Evolutionary conservation across 345 rosid genomes (phyloP), one percentile per base, ranked within the genome.

Genomic region (Eucalyptus sp.): DNA sequence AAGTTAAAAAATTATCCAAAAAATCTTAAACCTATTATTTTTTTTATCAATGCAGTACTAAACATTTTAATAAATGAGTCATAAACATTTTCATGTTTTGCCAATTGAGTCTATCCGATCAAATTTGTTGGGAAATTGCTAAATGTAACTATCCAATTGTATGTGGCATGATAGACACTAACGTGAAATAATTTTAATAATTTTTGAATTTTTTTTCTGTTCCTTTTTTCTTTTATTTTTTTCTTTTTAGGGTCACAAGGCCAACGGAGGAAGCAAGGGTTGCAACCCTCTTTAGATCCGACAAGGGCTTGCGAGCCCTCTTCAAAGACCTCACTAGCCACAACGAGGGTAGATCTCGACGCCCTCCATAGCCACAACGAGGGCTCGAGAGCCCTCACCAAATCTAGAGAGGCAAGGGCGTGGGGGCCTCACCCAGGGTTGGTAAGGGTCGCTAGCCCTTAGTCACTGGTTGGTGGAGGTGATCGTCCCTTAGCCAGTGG

Each of bases 101-200:
- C 5, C 62, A 56, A 56, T 56, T 56, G 2, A 56, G 13, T 56
- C 3, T 9, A 24, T 22, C 1, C 62, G 3, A 56, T 56, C 29
- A 22, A 56, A 22, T 24, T 56, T 56, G 27, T 56, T 24, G 0
- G 13, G 1, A 24, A 56, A 22, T 24, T 0, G 6, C 1, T 24
- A 1, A 1, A 56, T 56, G 62, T 18, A 52, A 18, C 56, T 52
- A 18, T 52, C 24, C 4, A 52, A 18, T 52, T 52, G 24, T 24
- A 56, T 24, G 1, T 56, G 5, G 62, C 29, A 24, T 20, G 27
- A 56, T 56, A 22, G 3, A 5, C 18, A 24, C 5, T 52, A 22
- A 56, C 0, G 12, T 56, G 25, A 20, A 56, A 22, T 8, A 56
- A 56, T 22, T 56, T 56, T 56, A 56, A 56, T 56, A 56, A 56